Percentiles rank a stretch among this genome's conserved stretches.
Conservation (phyloP, 176 grass and related monocot genomes). For the Triticum monococcum region DNA sequence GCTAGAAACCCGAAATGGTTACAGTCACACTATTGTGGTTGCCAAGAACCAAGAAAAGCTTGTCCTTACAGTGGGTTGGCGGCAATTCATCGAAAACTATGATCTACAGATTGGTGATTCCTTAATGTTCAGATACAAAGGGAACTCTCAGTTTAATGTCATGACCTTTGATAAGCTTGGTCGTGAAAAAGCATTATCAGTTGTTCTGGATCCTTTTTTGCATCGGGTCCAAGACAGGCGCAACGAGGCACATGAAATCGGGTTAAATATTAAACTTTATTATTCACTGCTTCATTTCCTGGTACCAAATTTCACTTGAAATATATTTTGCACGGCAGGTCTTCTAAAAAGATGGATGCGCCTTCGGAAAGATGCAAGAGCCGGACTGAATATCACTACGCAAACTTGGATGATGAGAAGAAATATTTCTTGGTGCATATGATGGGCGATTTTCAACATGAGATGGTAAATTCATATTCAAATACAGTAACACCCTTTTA, state of each 20-base stretch:
- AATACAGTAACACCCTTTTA: not conserved
- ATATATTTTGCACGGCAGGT: not conserved
- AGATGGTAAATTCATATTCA: slow-evolving; percentile 10
- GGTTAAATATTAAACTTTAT: not conserved
- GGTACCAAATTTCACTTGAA: not conserved
- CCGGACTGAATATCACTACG: not conserved
- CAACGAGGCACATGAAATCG: not conserved
- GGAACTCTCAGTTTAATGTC: not conserved
- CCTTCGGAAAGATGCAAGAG: not conserved
- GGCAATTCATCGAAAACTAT: not conserved
- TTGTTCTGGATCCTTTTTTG: not conserved
- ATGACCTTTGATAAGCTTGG: slow-evolving; percentile 4
- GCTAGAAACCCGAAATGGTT: slow-evolving; percentile 6
- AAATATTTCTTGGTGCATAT: not conserved
- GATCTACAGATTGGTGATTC: slow-evolving; percentile 13
- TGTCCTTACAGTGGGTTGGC: not conserved
- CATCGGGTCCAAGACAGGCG: not conserved
- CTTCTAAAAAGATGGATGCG: not conserved
- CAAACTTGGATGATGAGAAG: not conserved
- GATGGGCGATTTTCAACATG: not conserved
- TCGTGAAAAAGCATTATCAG: not conserved
- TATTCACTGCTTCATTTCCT: not conserved
- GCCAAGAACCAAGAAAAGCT: not conserved
- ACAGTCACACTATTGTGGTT: slow-evolving; percentile 3
- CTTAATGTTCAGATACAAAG: not conserved